Conservation (phyloP, 495 filamentous ascomycete genomes). For the Platismatia glauca region DNA sequence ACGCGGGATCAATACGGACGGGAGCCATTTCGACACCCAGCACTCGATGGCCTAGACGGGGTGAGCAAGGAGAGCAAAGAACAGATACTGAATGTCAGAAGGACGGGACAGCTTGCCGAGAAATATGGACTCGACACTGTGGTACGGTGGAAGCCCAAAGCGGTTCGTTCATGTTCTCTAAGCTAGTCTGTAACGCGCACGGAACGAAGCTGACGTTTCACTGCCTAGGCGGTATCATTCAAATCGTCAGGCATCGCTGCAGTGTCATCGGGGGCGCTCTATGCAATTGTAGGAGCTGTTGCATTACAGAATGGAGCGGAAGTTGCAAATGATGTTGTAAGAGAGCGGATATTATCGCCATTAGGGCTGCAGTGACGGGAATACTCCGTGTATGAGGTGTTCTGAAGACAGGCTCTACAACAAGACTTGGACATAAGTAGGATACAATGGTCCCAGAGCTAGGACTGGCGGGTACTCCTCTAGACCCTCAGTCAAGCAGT, state of each 20-base stretch:
- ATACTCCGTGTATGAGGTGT: background rate
- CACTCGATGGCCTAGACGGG: conserved; percentile 61
- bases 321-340: conserved; percentile 62
- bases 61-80: conserved; percentile 49
- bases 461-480: background rate
- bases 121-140: conserved; percentile 64
- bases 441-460: background rate
- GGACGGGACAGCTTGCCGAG: conserved; percentile 55
- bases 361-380: conserved; percentile 33
- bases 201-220: background rate
- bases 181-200: background rate
- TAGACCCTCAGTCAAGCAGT: too few relatives aligned
- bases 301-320: conserved; percentile 76
- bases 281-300: conserved; percentile 79
- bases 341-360: conserved; percentile 63
- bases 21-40: conserved; percentile 61
- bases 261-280: conserved; percentile 67
- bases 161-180: conserved; percentile 43
- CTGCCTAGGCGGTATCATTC: conserved; percentile 58
- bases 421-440: background rate
- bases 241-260: conserved; percentile 58
- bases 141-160: conserved; percentile 76
- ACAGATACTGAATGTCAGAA: conserved; percentile 41
- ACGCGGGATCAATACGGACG: conserved; percentile 42
- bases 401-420: background rate